These are phyloP conservation scores for Podaxis mareebaensis DNA, from an alignment of 768 basidiomycete genomes.

Conservation along the genomic window DNA sequence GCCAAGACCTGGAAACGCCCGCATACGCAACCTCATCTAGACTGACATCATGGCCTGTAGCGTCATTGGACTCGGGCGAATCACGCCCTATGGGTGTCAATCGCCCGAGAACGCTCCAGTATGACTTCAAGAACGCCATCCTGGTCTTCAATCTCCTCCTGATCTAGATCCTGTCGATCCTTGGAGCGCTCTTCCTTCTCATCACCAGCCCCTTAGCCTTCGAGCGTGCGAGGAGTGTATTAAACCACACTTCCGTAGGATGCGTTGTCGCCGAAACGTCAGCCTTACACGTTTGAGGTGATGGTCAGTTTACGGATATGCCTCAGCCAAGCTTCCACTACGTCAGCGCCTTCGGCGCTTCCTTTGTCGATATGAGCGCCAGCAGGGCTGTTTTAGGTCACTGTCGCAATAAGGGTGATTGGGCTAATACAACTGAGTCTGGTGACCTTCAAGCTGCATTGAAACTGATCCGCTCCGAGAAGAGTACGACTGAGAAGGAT, in stretches of 20 bases:
- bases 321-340: not conserved
- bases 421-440: not conserved
- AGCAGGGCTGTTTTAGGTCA: not conserved
- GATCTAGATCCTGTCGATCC: slow-evolving; percentile 1
- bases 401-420: not conserved
- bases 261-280: not conserved
- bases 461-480: not conserved
- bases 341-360: not conserved
- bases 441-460: not conserved
- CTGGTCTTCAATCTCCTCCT: not conserved
- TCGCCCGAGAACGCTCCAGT: not conserved
- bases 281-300: not conserved
- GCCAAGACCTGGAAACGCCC: not conserved
- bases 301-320: not conserved
- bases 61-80: slow-evolving; percentile 1
- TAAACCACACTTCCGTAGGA: slow-evolving; percentile 5
- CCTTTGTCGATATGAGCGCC: not conserved
- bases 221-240: not conserved
- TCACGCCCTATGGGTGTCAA: not conserved
- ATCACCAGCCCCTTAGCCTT: not conserved
- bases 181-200: not conserved
- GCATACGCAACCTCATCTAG: slow-evolving; percentile 4
- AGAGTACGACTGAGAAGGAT: not conserved
- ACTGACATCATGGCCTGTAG: slow-evolving; percentile 7
- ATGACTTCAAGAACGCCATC: slow-evolving; percentile 2